Conservation (phyloP, 2,329 filamentous ascomycete genomes). For the Aspergillus pseudoviridinutans region DNA sequence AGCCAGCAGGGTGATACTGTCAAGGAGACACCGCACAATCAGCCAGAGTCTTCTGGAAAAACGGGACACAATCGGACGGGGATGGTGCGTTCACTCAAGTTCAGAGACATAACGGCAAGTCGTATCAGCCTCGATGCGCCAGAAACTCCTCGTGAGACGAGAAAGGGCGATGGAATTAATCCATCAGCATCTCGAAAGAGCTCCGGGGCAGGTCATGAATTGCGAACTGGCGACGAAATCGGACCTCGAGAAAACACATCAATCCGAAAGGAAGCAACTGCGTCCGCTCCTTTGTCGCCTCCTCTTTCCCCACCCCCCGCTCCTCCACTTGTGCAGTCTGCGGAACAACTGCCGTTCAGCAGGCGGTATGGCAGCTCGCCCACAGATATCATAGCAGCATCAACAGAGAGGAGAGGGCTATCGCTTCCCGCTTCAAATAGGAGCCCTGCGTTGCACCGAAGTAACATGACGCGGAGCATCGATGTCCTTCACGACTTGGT, state of each 20-base stretch:
- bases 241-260: slow-evolving; percentile 7
- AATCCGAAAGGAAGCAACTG: slow-evolving; percentile 15
- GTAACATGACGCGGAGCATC: slow-evolving; percentile 20
- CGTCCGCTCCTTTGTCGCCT: slow-evolving; percentile 25
- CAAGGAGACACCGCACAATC: slow-evolving; percentile 2
- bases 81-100: slow-evolving; percentile 23
- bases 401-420: slow-evolving; percentile 8
- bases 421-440: slow-evolving; percentile 10
- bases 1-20: background rate
- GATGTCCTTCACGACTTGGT: slow-evolving; percentile 19
- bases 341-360: slow-evolving; percentile 3
- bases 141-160: slow-evolving; percentile 1
- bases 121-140: slow-evolving; percentile 15
- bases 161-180: background rate
- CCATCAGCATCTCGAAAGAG: background rate
- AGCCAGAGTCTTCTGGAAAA: slow-evolving; percentile 11
- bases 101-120: slow-evolving; percentile 25
- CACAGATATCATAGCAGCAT: background rate
- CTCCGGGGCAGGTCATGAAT: background rate
- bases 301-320: slow-evolving; percentile 22
- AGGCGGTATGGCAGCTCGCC: slow-evolving; percentile 19
- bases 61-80: slow-evolving; percentile 17
- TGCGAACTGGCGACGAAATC: slow-evolving; percentile 3
- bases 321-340: slow-evolving; percentile 14
- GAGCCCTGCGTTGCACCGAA: slow-evolving; percentile 16